These are phyloP conservation scores for Rhazya stricta DNA, from an alignment of 257 asterid genomes.

Conservation along the genomic window DNA sequence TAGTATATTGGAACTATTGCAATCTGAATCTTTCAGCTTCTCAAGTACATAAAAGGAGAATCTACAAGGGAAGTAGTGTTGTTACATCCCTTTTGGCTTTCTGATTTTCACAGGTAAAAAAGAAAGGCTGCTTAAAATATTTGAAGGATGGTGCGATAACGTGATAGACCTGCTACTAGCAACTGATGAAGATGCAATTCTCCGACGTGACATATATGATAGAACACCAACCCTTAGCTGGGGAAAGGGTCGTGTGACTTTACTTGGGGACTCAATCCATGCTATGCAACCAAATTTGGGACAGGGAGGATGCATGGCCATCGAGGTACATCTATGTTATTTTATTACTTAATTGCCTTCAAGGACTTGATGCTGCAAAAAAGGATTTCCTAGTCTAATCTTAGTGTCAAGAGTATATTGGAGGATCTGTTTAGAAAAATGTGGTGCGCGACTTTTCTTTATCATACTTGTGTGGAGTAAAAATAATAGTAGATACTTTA, in stretches of 20 bases:
- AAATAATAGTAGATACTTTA: background rate
- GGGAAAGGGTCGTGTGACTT: constrained; percentile 94
- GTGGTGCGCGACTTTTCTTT: background rate
- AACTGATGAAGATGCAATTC: constrained; percentile 85
- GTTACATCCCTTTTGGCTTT: background rate
- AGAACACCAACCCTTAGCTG: constrained; percentile 61
- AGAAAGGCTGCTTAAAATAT: constrained; percentile 68
- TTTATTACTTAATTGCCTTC: background rate
- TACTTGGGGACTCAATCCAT: constrained; percentile 96
- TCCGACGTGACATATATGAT: constrained; percentile 93
- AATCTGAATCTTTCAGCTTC: background rate
- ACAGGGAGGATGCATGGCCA: constrained; percentile 99
- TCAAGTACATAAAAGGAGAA: background rate
- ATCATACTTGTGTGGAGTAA: background rate
- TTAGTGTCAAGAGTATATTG: background rate
- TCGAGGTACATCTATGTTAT: constrained; percentile 50
- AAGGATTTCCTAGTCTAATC: background rate
- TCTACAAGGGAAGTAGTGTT: background rate
- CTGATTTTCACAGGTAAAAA: constrained; percentile 53
- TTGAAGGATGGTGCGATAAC: constrained; percentile 92
- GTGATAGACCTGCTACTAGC: constrained; percentile 73
- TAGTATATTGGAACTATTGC: background rate
- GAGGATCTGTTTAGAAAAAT: background rate
- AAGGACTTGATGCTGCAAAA: background rate
- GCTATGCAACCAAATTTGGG: constrained; percentile 99